These are phyloP conservation scores for Sphaerulina populicola DNA, from an alignment of 2,329 filamentous ascomycete genomes.

Conservation along the genomic window DNA sequence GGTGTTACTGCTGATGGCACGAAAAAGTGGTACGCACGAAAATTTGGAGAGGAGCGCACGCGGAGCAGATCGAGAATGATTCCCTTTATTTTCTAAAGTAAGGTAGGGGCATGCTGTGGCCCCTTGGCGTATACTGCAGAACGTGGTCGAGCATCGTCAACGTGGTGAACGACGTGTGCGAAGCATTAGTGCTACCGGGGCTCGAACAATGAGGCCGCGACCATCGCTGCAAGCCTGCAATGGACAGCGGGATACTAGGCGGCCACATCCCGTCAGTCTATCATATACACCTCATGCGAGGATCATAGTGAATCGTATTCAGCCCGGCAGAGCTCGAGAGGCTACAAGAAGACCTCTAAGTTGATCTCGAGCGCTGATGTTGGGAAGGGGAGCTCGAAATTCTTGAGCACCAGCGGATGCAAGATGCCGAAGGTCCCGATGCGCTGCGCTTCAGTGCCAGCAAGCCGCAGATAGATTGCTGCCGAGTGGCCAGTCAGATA, in stretches of 20 bases:
- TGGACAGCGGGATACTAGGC: too few species aligned
- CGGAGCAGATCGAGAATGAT: conserved; percentile 65
- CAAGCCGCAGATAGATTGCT: conserved; percentile 67
- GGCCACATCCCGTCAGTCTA: not conserved
- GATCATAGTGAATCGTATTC: not conserved
- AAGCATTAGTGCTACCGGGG: too few species aligned
- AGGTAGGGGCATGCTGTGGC: not conserved
- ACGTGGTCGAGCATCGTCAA: not conserved
- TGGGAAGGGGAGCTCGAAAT: conserved; percentile 87
- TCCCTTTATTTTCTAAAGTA: conserved; percentile 46
- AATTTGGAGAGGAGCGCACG: conserved; percentile 62
- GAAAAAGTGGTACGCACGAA: conserved; percentile 66
- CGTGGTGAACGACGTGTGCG: conserved; percentile 42
- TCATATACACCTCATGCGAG: not conserved
- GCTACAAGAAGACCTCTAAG: conserved; percentile 79
- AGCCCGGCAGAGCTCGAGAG: not conserved
- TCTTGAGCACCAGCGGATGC: conserved; percentile 85
- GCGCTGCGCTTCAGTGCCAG: conserved; percentile 58
- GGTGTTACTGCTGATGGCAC: conserved; percentile 72
- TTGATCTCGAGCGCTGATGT: conserved; percentile 93
- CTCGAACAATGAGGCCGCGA: too few species aligned
- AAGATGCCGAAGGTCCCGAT: conserved; percentile 91
- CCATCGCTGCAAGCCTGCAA: too few species aligned
- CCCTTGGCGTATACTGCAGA: too few species aligned
- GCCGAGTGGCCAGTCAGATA: conserved; percentile 89